Evolutionary conservation across 23 red algal species (phyloP).

Genomic region (Gracilaria vermiculophylla): DNA sequence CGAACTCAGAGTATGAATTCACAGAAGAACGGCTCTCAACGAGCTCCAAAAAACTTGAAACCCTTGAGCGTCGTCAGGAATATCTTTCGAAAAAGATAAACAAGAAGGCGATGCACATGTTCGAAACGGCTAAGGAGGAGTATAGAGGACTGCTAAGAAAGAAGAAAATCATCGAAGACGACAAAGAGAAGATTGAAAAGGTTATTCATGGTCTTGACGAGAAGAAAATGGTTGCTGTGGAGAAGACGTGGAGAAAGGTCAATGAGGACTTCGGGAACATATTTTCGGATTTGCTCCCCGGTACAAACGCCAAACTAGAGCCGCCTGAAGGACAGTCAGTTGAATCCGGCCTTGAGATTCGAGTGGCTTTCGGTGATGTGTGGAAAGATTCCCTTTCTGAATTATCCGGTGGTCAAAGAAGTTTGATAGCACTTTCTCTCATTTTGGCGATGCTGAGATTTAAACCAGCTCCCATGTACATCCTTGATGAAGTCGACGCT

Average conservation of each 20-base stretch:
- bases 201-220: constrained; percentile 92
- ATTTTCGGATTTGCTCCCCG: constrained; percentile 88
- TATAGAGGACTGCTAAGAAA: constrained; percentile 85
- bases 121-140: constrained; percentile 95
- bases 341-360: constrained; percentile 87
- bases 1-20: constrained; percentile 67
- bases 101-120: constrained; percentile 83
- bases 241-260: constrained; percentile 94
- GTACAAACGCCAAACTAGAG: constrained; percentile 71
- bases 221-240: constrained; percentile 93
- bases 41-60: constrained; percentile 10
- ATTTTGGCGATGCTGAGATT: constrained; percentile 96
- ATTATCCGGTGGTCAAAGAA: constrained; percentile 93
- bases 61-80: constrained; percentile 45
- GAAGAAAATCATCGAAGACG: constrained; percentile 90
- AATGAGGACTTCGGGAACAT: constrained; percentile 86
- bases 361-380: constrained; percentile 79
- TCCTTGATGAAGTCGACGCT: constrained; percentile 98
- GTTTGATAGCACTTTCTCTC: constrained; percentile 91
- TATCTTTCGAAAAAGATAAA: constrained; percentile 75
- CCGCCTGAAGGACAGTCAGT: constrained; percentile 67
- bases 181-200: constrained; percentile 88
- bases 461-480: constrained; percentile 98
- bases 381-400: constrained; percentile 97
- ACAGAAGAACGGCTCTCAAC: background rate